These are phyloP conservation scores for Monosporascus ibericus DNA, from an alignment of 2,329 filamentous ascomycete species.

Conservation along the genomic window DNA sequence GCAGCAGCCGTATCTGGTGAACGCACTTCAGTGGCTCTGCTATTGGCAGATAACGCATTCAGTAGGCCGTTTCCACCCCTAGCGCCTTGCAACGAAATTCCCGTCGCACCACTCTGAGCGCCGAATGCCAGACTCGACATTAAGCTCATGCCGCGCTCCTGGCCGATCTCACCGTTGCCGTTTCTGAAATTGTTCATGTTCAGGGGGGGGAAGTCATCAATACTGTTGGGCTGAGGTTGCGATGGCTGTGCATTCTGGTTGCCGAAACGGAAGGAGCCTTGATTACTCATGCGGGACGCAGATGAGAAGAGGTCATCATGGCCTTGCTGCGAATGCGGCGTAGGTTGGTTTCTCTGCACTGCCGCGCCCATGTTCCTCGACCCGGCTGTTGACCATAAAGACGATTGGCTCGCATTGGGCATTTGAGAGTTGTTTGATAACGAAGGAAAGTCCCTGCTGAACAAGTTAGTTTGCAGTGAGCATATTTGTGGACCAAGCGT, in stretches of 20 bases:
- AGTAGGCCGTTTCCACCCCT: constrained; percentile 54
- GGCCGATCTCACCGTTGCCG: constrained; percentile 50
- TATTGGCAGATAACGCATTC: constrained; percentile 58
- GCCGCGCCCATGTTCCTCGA: constrained; percentile 42
- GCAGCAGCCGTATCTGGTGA: constrained; percentile 39
- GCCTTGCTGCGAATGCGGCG: constrained; percentile 44
- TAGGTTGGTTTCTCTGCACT: constrained; percentile 45
- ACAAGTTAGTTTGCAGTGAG: constrained; percentile 16
- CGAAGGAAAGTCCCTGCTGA: constrained; percentile 56
- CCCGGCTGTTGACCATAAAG: constrained; percentile 49
- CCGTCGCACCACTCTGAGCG: constrained; percentile 35
- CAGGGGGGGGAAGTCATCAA: constrained; percentile 58
- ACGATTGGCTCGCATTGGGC: constrained; percentile 40
- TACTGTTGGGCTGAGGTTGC: constrained; percentile 41
- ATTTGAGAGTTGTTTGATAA: constrained; percentile 56
- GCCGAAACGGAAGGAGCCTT: constrained; percentile 49
- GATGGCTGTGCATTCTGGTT: constrained; percentile 40
- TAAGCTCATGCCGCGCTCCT: constrained; percentile 45
- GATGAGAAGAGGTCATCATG: constrained; percentile 41
- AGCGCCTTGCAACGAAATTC: constrained; percentile 32
- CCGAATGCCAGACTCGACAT: constrained; percentile 51
- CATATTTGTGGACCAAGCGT: not conserved
- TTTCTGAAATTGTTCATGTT: constrained; percentile 39
- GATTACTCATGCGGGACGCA: constrained; percentile 30
- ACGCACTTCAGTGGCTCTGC: constrained; percentile 41